Evolutionary conservation across 768 basidiomycete species (phyloP).

Genomic region (Lactifluus piperatus): DNA sequence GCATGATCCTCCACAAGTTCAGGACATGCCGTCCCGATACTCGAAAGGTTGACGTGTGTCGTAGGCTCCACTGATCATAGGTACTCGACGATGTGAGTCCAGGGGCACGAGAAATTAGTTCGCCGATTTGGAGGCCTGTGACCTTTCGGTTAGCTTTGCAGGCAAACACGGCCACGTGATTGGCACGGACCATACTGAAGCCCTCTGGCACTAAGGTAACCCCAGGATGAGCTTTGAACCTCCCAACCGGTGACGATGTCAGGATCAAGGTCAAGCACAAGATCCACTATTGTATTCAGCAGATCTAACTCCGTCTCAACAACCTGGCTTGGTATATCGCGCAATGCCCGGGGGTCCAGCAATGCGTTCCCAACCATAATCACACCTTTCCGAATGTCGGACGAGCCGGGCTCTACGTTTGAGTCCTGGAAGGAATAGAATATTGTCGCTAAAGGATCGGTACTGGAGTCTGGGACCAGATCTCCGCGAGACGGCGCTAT

Average conservation of each 20-base stretch:
- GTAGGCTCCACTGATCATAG: slow-evolving; percentile 61
- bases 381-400: slow-evolving; percentile 36
- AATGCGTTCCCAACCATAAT: slow-evolving; percentile 42
- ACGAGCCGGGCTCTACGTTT: slow-evolving; percentile 26
- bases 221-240: slow-evolving; percentile 82
- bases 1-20: slow-evolving; percentile 89
- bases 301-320: slow-evolving; percentile 71
- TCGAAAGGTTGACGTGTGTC: slow-evolving; percentile 74
- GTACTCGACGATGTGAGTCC: slow-evolving; percentile 29
- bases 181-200: slow-evolving; percentile 43
- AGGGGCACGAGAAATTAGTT: slow-evolving; percentile 71
- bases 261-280: slow-evolving; percentile 72
- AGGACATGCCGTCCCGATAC: slow-evolving; percentile 85
- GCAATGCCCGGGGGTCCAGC: slow-evolving; percentile 35
- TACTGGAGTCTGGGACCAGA: slow-evolving; percentile 55
- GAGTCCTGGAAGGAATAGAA: slow-evolving; percentile 68
- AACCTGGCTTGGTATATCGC: slow-evolving; percentile 38
- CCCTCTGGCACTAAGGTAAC: slow-evolving; percentile 71
- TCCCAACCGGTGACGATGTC: slow-evolving; percentile 94
- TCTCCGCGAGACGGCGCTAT: slow-evolving; percentile 41
- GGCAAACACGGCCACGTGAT: background rate
- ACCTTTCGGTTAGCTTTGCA: background rate
- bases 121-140: slow-evolving; percentile 61
- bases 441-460: slow-evolving; percentile 56
- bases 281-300: slow-evolving; percentile 67